Evolutionary conservation across 225 moss, liverwort and hornwort genomes (phyloP).

Genomic region (Pleurozium schreberi): DNA sequence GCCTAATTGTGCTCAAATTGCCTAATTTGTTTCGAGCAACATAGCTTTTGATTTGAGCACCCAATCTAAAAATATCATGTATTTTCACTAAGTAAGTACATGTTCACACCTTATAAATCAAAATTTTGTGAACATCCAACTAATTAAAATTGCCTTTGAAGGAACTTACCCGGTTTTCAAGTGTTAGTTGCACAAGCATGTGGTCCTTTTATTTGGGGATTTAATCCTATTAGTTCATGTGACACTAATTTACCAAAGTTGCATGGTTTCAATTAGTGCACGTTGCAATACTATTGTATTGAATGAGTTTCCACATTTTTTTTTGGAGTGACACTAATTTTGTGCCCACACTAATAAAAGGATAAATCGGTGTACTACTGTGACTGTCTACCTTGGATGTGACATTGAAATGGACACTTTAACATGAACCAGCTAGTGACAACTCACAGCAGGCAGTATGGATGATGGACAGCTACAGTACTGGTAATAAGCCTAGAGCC

Average conservation of each 20-base stretch:
- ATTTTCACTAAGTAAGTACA: rapidly evolving
- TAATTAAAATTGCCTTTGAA: rapidly evolving
- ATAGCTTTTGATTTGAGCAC: neutral
- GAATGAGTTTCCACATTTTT: neutral
- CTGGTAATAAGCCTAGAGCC: neutral
- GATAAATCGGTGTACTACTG: rapidly evolving
- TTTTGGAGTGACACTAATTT: neutral
- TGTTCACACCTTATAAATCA: neutral
- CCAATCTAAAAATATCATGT: rapidly evolving
- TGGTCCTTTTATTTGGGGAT: too few relatives aligned
- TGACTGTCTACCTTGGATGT: neutral
- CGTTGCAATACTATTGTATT: neutral
- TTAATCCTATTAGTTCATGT: neutral
- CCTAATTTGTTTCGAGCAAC: neutral
- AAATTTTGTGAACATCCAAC: neutral
- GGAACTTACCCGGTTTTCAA: rapidly evolving
- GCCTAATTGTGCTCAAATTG: neutral
- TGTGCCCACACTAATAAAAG: neutral
- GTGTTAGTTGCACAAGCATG: rapidly evolving
- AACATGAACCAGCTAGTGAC: neutral
- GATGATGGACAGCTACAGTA: neutral
- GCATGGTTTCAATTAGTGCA: neutral
- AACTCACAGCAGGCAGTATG: neutral
- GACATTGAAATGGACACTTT: neutral
- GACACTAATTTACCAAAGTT: neutral